These are phyloP conservation scores for Cryptococcus sp. DNA, from an alignment of 1,284 basidiomycete genomes.

Conservation along the genomic window DNA sequence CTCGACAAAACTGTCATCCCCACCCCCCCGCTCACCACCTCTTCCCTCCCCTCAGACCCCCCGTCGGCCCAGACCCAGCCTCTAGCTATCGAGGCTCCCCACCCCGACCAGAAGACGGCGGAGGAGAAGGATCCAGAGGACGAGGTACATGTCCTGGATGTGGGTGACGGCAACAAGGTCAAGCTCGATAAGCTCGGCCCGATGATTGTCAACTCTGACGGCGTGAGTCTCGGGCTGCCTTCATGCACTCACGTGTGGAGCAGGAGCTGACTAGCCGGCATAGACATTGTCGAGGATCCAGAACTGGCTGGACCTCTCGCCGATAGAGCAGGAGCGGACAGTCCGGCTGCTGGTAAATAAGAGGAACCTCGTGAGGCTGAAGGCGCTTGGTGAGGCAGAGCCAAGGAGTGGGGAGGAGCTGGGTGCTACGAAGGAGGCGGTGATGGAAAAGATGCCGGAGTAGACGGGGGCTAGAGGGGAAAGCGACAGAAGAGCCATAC, in stretches of 20 bases:
- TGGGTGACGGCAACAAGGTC: conserved; percentile 40
- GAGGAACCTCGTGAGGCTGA: conserved; percentile 45
- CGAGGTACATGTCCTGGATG: conserved; percentile 30
- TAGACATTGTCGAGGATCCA: conserved; percentile 49
- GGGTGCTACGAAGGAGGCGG: background rate
- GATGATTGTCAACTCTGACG: conserved; percentile 50
- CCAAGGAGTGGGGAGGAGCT: conserved; percentile 8
- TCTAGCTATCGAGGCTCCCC: conserved; percentile 15
- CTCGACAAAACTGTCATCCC: conserved; percentile 20
- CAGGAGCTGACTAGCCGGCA: background rate
- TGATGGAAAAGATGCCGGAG: background rate
- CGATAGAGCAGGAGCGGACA: conserved; percentile 47
- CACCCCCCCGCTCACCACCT: conserved; percentile 15
- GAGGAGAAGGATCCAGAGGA: conserved; percentile 10
- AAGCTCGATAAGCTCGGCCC: conserved; percentile 48
- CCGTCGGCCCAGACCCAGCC: background rate
- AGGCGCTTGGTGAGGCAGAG: conserved; percentile 26
- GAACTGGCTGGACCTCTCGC: conserved; percentile 46
- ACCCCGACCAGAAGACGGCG: background rate
- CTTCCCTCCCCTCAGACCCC: conserved; percentile 4
- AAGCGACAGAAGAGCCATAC: too few species aligned
- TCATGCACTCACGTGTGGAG: background rate
- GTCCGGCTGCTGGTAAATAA: conserved; percentile 49
- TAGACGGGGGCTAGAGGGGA: too few species aligned
- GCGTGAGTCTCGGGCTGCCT: conserved; percentile 29